These are phyloP conservation scores for Exserohilum rostratum DNA, from an alignment of 2,329 filamentous ascomycete genomes.

Conservation along the genomic window DNA sequence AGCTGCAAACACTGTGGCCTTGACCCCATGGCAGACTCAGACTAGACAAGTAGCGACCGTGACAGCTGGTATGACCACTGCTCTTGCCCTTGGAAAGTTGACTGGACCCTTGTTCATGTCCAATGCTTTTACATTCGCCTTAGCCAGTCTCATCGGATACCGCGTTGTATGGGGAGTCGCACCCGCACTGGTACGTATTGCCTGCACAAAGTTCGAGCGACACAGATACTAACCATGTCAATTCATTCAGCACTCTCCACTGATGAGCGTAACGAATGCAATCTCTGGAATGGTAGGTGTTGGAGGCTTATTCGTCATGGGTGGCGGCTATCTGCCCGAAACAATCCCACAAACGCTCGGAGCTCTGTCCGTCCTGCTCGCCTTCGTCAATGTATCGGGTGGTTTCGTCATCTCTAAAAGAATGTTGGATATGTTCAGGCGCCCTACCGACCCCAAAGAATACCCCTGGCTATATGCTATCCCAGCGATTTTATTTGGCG, in stretches of 20 bases:
- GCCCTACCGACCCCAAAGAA: constrained; percentile 83
- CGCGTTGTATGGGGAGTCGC: constrained; percentile 48
- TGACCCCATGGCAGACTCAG: constrained; percentile 83
- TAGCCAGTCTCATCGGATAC: constrained; percentile 86
- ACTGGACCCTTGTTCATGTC: constrained; percentile 84
- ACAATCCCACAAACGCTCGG: constrained; percentile 80
- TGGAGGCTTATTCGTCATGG: constrained; percentile 86
- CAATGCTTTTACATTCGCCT: constrained; percentile 82
- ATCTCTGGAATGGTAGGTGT: constrained; percentile 90
- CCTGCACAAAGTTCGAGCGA: neutral
- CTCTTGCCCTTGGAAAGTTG: constrained; percentile 77
- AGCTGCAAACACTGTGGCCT: constrained; percentile 64
- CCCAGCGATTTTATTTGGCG: constrained; percentile 77
- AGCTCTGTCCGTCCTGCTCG: constrained; percentile 78
- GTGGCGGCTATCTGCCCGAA: constrained; percentile 66
- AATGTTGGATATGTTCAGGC: constrained; percentile 74
- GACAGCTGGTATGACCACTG: constrained; percentile 77
- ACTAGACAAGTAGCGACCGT: constrained; percentile 76
- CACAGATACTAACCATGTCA: neutral
- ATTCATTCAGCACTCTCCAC: constrained; percentile 68
- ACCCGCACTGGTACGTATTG: constrained; percentile 1
- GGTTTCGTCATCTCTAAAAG: constrained; percentile 91
- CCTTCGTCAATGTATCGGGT: constrained; percentile 86
- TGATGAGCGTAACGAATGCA: constrained; percentile 94
- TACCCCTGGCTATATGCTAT: constrained; percentile 87